Base-by-base conservation (phyloP, 2,329 filamentous ascomycete species). In the Malbranchea cinnamomea region DNA sequence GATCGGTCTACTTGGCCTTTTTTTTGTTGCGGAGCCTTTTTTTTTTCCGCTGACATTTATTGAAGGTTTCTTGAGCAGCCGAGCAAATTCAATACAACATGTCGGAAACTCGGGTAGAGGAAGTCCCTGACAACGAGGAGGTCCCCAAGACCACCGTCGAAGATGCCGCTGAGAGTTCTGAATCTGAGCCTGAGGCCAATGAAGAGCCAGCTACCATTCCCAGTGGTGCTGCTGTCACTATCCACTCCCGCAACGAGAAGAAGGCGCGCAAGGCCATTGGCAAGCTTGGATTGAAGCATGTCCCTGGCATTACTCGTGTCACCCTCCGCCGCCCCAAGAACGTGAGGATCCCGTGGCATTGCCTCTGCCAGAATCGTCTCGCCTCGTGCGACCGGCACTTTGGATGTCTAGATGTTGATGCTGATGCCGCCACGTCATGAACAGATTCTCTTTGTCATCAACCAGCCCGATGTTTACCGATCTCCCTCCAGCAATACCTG, bases 201-300 rank as follows among this genome's bases (percentile, higher is more conserved):
- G 62, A 54, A 34, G 67, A 66, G 40, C 71, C 75, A 54, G 60
- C 67, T 49, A 67, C 61, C 57, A 74, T 78, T 49, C 83, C 87
- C 56, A 78, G 80, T 46, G 89, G 87, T 55, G 81, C 84, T 53
- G 74, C 78, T 43, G 79, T 87, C 54, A 74, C 89, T 50, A 78
- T 98, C 54, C 87, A 95, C 74, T 93, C 83, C 57, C 84, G 89
- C 63, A 95, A 95, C 68, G 89, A 98, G 79, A 98, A 98, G 81
- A 98, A 98, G 78, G 91, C 89, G 51, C 79, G 89, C 67, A 98
- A 98, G 75, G 84, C 85, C 54, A 92, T 98, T 59, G 81, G 84
- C 62, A 98, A 98, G 77, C 76, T 95, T 56, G 85, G 92, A 58
- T 69, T 98, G 57, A 89, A 83, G 71, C 84, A 87, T 55, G 79